phyloP scores from a whole-genome alignment of 2,329 filamentous ascomycete species.

The Aspergillus brunneoviolaceus region DNA sequence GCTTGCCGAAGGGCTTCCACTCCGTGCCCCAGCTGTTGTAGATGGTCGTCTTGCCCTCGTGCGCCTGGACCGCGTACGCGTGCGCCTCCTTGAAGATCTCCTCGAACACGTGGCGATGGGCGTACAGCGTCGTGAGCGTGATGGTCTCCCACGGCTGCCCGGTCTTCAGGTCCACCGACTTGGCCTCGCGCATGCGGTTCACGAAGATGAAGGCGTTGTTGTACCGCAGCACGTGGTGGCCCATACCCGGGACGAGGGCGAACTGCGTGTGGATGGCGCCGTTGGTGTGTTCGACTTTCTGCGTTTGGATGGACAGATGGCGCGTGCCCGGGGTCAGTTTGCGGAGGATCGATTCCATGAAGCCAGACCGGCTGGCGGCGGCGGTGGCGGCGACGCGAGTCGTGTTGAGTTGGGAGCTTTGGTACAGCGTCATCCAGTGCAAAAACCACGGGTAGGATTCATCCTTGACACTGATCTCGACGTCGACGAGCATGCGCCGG shows the following conservation, averaged over 20 bases:
- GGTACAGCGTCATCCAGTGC: constrained; percentile 87
- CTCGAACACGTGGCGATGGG: constrained; percentile 85
- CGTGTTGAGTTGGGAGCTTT: constrained; percentile 60
- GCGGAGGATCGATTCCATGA: constrained; percentile 55
- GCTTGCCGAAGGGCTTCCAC: constrained; percentile 81
- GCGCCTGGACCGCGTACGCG: constrained; percentile 70
- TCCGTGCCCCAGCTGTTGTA: constrained; percentile 81
- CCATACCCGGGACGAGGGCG: constrained; percentile 85
- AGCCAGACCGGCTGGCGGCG: constrained; percentile 38
- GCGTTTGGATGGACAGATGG: constrained; percentile 65
- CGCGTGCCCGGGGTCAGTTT: constrained; percentile 61
- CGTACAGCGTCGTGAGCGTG: constrained; percentile 86
- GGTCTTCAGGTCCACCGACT: constrained; percentile 72
- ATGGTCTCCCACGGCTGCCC: constrained; percentile 94
- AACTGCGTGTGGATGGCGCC: constrained; percentile 77
- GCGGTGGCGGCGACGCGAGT: constrained; percentile 42
- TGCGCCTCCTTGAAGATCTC: constrained; percentile 87
- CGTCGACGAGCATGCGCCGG: constrained; percentile 84
- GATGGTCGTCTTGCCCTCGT: constrained; percentile 90
- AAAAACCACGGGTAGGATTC: constrained; percentile 92
- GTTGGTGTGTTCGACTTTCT: constrained; percentile 61
- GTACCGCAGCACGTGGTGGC: constrained; percentile 83
- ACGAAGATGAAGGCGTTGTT: constrained; percentile 84
- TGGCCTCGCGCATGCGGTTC: constrained; percentile 79
- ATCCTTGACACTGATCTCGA: constrained; percentile 94